Evolutionary conservation across 31 red algal genomes (phyloP), one percentile per base, ranked within the genome.

Genomic region (Asparagopsis taxiformis): DNA sequence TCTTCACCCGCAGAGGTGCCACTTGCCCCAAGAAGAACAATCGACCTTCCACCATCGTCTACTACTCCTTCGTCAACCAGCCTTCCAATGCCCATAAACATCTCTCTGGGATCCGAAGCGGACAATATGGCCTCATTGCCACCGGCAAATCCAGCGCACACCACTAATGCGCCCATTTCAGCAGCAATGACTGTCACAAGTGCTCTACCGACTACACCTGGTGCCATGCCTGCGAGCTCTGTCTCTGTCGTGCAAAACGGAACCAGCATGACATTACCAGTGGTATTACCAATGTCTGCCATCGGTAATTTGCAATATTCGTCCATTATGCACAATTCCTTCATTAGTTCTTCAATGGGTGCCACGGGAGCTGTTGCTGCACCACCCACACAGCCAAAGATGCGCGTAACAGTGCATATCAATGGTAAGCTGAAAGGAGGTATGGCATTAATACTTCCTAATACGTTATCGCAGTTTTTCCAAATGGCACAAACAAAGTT

Each of bases 381-480:
- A 0, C 80, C 80, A 1, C 68, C 80, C 1, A 67, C 68, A 0
- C 32, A 43, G 4, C 69, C 68, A 19, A 57, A 51, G 26, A 49
- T 58, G 33, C 62, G 83, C 20, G 83, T 88, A 9, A 88, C 83
- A 15, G 83, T 88, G 15, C 83, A 88, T 61, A 25, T 65, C 10
- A 88, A 88, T 55, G 83, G 83, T 2, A 51, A 31, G 6, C 60
- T 54, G 20, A 53, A 37, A 16, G 61, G 73, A 10, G 83, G 72
- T 13, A 74, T 70, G 60, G 61, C 83, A 0, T 64, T 88, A 26
- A 21, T 77, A 11, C 51, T 88, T 19, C 83, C 83, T 33, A 37
- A 74, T 22, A 82, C 63, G 4, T 43, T 82, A 25, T 17, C 24
- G 1, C 9, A 68, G 29, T 70, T 82, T 36, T 82, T 82, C 30